A percentile compares a stretch with the other conserved stretches of the same genome.
Evolutionary conservation across 163 green algal species (phyloP).

Genomic region (Scenedesmus sp.): DNA sequence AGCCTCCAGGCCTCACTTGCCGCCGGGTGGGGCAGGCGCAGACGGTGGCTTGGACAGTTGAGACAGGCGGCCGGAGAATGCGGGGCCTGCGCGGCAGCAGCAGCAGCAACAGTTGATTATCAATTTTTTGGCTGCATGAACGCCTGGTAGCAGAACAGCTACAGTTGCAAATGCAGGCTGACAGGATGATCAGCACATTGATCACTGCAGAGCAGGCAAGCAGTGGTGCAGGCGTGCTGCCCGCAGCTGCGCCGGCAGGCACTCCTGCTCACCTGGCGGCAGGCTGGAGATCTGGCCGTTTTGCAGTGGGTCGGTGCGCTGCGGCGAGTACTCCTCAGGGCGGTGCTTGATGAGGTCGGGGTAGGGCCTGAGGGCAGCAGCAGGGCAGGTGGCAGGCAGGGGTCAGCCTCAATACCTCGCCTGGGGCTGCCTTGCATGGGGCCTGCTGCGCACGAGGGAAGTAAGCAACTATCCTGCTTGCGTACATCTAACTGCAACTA

Average conservation of each 20-base stretch:
- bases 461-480: too few species aligned
- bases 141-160: too few species aligned
- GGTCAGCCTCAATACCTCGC: background rate
- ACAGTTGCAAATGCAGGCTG: background rate
- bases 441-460: background rate
- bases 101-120: background rate
- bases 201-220: too few species aligned
- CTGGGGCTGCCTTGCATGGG: background rate
- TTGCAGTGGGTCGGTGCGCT: constrained; percentile 40
- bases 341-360: constrained; percentile 46
- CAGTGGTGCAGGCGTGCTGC: background rate
- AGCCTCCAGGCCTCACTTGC: background rate
- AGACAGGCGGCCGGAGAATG: background rate
- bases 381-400: background rate
- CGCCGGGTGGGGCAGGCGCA: background rate
- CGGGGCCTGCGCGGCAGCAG: background rate
- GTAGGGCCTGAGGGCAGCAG: constrained; percentile 17
- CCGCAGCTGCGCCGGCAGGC: too few species aligned
- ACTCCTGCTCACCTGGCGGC: constrained; percentile 1
- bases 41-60: background rate
- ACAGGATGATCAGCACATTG: background rate
- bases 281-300: constrained; percentile 44
- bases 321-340: background rate
- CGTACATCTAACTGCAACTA: too few species aligned
- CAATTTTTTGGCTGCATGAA: too few species aligned